A percentile compares a stretch with the other conserved stretches of the same genome.
These are phyloP conservation scores for Carallia brachiata DNA, from an alignment of 345 rosid genomes.

Conservation along the genomic window DNA sequence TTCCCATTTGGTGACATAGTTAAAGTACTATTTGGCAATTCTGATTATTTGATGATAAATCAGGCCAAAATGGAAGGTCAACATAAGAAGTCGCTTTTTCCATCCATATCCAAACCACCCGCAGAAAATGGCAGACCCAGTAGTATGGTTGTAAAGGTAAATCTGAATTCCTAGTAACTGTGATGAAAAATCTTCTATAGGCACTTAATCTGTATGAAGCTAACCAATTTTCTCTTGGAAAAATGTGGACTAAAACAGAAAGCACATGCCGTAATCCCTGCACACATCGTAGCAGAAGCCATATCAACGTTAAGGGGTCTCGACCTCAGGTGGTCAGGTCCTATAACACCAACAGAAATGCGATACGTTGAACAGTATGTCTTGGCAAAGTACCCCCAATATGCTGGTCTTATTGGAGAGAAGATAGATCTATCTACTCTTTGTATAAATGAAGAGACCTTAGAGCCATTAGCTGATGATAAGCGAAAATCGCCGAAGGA, in stretches of 20 bases:
- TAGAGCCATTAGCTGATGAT: constrained; percentile 37
- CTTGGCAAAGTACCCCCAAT: constrained; percentile 63
- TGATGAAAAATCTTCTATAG: not conserved
- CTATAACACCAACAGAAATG: constrained; percentile 64
- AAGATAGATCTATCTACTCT: constrained; percentile 50
- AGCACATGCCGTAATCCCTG: constrained; percentile 56
- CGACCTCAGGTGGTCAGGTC: constrained; percentile 70
- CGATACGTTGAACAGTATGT: constrained; percentile 66
- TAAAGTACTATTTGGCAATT: not conserved
- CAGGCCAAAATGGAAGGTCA: constrained; percentile 50
- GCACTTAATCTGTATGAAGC: not conserved
- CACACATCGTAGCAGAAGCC: constrained; percentile 72
- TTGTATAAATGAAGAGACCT: constrained; percentile 49
- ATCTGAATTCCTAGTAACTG: not conserved
- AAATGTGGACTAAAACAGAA: constrained; percentile 36
- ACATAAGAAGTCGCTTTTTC: constrained; percentile 34
- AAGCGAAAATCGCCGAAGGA: constrained; percentile 42
- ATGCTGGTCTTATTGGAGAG: constrained; percentile 54
- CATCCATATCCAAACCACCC: constrained; percentile 43
- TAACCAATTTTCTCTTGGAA: not conserved
- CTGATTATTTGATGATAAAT: constrained; percentile 5
- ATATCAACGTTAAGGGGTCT: constrained; percentile 64
- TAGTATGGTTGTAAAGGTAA: constrained; percentile 70
- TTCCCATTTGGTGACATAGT: not conserved
- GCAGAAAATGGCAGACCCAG: constrained; percentile 50